Percentiles rank a stretch among this genome's conserved stretches.
phyloP scores from a whole-genome alignment of 192 early-diverging fungal genomes.

The Lunasporangiospora selenospora region DNA sequence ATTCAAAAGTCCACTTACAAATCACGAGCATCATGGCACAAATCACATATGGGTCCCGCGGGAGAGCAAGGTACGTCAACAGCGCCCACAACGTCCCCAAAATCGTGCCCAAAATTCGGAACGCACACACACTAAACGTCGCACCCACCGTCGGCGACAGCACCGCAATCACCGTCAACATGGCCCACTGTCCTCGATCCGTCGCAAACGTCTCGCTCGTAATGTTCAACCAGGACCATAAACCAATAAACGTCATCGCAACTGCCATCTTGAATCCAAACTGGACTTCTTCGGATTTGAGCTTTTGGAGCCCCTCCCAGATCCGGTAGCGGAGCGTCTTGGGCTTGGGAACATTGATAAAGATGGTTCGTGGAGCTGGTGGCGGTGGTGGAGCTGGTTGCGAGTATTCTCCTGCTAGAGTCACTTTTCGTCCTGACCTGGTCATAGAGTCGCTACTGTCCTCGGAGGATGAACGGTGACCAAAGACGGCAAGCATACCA shows the following conservation, averaged over 20 bases:
- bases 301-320: conserved; percentile 48
- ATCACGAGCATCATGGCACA: conserved; percentile 37
- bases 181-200: conserved; percentile 59
- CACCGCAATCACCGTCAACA: conserved; percentile 51
- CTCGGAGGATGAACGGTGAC: neutral
- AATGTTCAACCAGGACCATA: conserved; percentile 51
- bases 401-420: too few relatives aligned
- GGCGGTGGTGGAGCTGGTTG: neutral
- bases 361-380: conserved; percentile 1
- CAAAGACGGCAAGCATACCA: too few relatives aligned
- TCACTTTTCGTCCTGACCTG: too few relatives aligned
- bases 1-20: conserved; percentile 9
- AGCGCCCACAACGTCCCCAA: conserved; percentile 50
- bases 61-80: conserved; percentile 30
- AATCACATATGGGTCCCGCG: conserved; percentile 33
- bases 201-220: conserved; percentile 18
- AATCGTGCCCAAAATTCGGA: conserved; percentile 57
- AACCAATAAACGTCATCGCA: conserved; percentile 41
- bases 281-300: conserved; percentile 53
- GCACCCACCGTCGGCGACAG: conserved; percentile 49
- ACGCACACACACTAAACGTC: conserved; percentile 48
- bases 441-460: neutral
- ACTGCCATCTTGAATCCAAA: conserved; percentile 60
- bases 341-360: conserved; percentile 23
- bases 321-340: conserved; percentile 43